Evolutionary conservation across 2,329 filamentous ascomycete genomes (phyloP).

Genomic region (Tolypocladium ovalisporum): DNA sequence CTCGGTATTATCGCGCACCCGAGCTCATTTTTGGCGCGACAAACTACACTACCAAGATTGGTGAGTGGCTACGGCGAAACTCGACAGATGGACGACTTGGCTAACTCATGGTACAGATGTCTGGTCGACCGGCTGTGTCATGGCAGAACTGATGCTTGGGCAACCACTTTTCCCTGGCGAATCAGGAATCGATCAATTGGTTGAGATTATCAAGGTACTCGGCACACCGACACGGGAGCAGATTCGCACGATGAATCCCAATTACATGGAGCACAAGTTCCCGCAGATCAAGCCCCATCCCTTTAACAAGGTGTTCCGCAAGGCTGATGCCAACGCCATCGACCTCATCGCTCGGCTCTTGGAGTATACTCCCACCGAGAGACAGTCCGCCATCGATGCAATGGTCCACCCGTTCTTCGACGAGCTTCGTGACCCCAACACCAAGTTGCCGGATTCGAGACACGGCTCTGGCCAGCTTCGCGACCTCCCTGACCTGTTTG

Average conservation of each 20-base stretch:
- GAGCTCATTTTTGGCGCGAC: slow-evolving; percentile 98
- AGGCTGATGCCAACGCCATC: slow-evolving; percentile 85
- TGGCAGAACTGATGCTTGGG: slow-evolving; percentile 98
- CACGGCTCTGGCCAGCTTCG: slow-evolving; percentile 70
- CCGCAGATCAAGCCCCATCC: slow-evolving; percentile 99
- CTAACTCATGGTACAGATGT: slow-evolving; percentile 58
- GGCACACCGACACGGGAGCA: slow-evolving; percentile 95
- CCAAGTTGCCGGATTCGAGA: slow-evolving; percentile 86
- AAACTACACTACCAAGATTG: slow-evolving; percentile 99
- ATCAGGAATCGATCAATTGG: slow-evolving; percentile 95
- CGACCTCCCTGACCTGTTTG: slow-evolving; percentile 80
- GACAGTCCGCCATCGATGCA: slow-evolving; percentile 83
- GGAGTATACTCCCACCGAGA: slow-evolving; percentile 95
- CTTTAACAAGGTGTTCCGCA: slow-evolving; percentile 98
- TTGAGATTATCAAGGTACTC: slow-evolving; percentile 98
- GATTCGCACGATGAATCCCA: slow-evolving; percentile 99
- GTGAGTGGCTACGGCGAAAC: slow-evolving; percentile 43
- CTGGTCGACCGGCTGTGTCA: slow-evolving; percentile 98
- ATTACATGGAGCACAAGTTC: slow-evolving; percentile 99
- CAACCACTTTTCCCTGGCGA: slow-evolving; percentile 97
- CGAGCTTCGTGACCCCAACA: slow-evolving; percentile 84
- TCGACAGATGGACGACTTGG: neutral
- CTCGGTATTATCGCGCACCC: slow-evolving; percentile 93
- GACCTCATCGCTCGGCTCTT: slow-evolving; percentile 88
- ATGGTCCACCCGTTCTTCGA: slow-evolving; percentile 99